Evolutionary conservation across 2,329 filamentous ascomycete species (phyloP), one percentile per base, ranked within the genome.

Genomic region (Daldinia eschscholtzii): DNA sequence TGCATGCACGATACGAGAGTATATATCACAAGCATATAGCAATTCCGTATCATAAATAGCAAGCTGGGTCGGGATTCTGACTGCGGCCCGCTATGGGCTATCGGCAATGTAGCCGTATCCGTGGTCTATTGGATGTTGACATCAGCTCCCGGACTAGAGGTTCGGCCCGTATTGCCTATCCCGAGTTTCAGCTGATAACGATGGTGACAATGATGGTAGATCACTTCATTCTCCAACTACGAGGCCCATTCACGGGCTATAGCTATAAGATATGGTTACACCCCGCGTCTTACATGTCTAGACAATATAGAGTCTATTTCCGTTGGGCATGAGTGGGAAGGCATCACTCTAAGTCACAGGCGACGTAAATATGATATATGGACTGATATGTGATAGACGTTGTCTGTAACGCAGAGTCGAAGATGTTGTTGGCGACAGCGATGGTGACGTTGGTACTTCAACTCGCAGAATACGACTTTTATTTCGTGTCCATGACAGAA

Each of bases 101-200:
- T 7, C 33, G 39, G 20, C 41, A 30, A 26, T 28, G 35, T 9
- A 5, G 30, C 23, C 20, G 41, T 20, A 15, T 18, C 20, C 6
- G 10, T 20, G 23, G 26, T 35, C 44, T 18, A 35, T 13, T 33
- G 35, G 26, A 30, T 12, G 20, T 35, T 46, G 26, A 46, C 26
- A 30, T 67, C 53, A 23, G 39, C 33, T 59, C 13, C 46, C n/a
- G 46, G 23, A 10, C 18, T 23, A 48, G 20, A 28, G 4, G 46
- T 23, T 63, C 64, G 64, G 64, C n/a, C 64, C 59, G 64, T 4
- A 39, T 28, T 35, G 35, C 28, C 28, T 37, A 48, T 13, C 56
- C 20, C 30, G 20, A 44, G 42, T 23, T 48, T 39, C 23, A 41
- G 30, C 41, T 15, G 7, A 28, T n/a, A 30, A 37, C 7, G n/a